These are phyloP conservation scores for Trichosporon sp. DNA, from an alignment of 1,284 basidiomycete genomes.

Conservation along the genomic window DNA sequence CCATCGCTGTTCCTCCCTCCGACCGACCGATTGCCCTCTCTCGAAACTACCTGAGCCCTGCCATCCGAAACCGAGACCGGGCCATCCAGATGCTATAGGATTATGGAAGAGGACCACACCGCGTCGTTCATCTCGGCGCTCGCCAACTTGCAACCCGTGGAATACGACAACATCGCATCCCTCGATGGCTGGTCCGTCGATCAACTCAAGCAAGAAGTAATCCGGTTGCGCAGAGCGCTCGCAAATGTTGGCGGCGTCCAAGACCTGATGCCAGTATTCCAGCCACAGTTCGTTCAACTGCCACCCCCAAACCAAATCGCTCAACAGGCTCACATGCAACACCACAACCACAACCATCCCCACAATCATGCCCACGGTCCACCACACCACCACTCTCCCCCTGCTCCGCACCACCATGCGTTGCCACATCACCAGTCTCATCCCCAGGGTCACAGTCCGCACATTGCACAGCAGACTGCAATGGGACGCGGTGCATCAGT, in stretches of 20 bases:
- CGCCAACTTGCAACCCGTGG: slow-evolving; percentile 10
- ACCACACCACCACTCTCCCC: not conserved
- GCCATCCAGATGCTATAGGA: not conserved
- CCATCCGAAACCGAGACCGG: not conserved
- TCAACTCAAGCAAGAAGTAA: slow-evolving; percentile 29
- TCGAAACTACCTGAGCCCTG: not conserved
- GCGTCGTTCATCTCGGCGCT: slow-evolving; percentile 18
- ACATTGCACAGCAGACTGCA: not conserved
- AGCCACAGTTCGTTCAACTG: slow-evolving; percentile 3
- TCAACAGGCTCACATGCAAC: slow-evolving; percentile 3
- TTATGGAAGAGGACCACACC: slow-evolving; percentile 21
- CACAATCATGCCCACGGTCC: not conserved
- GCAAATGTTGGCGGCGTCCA: not conserved
- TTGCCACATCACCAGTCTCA: not conserved
- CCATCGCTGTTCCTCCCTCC: not conserved
- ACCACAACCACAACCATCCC: not conserved
- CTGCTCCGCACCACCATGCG: not conserved
- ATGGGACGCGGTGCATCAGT: not conserved
- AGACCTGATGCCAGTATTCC: not conserved
- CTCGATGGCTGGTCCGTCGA: slow-evolving; percentile 27
- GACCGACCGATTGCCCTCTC: not conserved
- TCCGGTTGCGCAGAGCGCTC: slow-evolving; percentile 23
- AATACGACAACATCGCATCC: slow-evolving; percentile 5
- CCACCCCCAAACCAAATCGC: not conserved
- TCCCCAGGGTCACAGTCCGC: not conserved